phyloP scores from a whole-genome alignment of 2,329 filamentous ascomycete species.

The Paracoccidioides brasiliensis region DNA sequence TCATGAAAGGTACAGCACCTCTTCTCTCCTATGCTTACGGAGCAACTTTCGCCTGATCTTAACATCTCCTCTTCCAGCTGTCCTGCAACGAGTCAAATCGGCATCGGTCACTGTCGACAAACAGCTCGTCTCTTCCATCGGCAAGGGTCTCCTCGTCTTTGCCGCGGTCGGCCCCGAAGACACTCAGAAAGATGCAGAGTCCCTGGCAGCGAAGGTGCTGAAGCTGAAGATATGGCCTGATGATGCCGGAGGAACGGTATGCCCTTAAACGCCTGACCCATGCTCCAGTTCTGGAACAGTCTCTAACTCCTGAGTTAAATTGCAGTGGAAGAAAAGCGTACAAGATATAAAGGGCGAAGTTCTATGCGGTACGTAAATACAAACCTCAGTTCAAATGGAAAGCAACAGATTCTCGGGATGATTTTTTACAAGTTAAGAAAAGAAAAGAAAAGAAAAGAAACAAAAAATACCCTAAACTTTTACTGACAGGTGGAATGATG shows the following conservation, averaged over 20 bases:
- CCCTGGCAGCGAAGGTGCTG: slow-evolving; percentile 70
- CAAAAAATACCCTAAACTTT: neutral
- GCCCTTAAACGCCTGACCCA: neutral
- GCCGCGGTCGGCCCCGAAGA: slow-evolving; percentile 85
- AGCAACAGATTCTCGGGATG: neutral
- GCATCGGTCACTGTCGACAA: slow-evolving; percentile 92
- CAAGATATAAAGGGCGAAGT: slow-evolving; percentile 81
- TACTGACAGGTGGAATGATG: neutral
- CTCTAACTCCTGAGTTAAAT: slow-evolving; percentile 3
- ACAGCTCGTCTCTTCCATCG: slow-evolving; percentile 78
- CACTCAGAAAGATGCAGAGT: slow-evolving; percentile 74
- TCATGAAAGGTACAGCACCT: slow-evolving; percentile 29
- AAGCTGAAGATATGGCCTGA: slow-evolving; percentile 91
- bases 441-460: too few relatives aligned
- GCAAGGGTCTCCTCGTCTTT: slow-evolving; percentile 78
- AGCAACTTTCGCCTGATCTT: neutral
- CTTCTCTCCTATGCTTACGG: neutral
- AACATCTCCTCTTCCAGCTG: slow-evolving; percentile 43
- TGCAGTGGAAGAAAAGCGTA: slow-evolving; percentile 80
- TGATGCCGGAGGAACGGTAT: slow-evolving; percentile 53
- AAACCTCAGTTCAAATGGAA: neutral
- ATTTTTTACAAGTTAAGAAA: too few relatives aligned
- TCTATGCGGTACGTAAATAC: slow-evolving; percentile 60
- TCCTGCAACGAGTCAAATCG: slow-evolving; percentile 85
- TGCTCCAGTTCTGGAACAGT: neutral